Conservation (phyloP, 164 flowering plant species). For the Santalum album region DNA sequence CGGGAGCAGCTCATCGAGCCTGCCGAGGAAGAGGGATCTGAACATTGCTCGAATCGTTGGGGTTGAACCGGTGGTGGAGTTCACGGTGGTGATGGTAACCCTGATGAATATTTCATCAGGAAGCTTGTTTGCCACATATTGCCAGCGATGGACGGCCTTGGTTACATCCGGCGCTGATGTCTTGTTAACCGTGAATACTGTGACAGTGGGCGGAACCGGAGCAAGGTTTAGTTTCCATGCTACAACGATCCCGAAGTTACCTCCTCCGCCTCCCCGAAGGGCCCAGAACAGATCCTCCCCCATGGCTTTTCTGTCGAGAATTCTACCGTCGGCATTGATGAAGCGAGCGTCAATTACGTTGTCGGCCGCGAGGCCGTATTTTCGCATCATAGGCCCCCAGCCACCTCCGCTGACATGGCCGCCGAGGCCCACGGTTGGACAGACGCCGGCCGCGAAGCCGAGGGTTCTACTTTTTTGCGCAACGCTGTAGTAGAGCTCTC, state of each 20-base stretch:
- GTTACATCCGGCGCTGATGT: conserved; percentile 21
- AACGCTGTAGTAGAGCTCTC: conserved; percentile 20
- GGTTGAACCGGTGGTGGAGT: not conserved
- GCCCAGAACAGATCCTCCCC: conserved; percentile 44
- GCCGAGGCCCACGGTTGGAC: conserved; percentile 20
- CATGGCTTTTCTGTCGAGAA: conserved; percentile 27
- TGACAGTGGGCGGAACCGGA: conserved; percentile 20
- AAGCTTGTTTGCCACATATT: conserved; percentile 17
- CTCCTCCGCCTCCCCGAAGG: conserved; percentile 33
- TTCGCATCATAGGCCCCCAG: conserved; percentile 21
- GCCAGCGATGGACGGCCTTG: conserved; percentile 16
- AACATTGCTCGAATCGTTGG: conserved; percentile 17
- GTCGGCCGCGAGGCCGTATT: conserved; percentile 17
- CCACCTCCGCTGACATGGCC: conserved; percentile 27
- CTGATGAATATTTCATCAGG: conserved; percentile 26
- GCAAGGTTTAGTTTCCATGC: conserved; percentile 25
- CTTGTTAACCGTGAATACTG: conserved; percentile 19
- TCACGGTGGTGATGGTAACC: conserved; percentile 11
- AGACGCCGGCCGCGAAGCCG: conserved; percentile 21
- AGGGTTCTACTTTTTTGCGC: conserved; percentile 13
- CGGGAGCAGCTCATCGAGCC: conserved; percentile 10
- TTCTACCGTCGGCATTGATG: conserved; percentile 16
- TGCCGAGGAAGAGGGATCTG: conserved; percentile 24
- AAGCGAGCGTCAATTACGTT: conserved; percentile 14
- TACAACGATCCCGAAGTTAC: conserved; percentile 28